Percentiles rank a stretch among this genome's conserved stretches.
Conservation (phyloP, 495 filamentous ascomycete species). For the Tuber magnatum region DNA sequence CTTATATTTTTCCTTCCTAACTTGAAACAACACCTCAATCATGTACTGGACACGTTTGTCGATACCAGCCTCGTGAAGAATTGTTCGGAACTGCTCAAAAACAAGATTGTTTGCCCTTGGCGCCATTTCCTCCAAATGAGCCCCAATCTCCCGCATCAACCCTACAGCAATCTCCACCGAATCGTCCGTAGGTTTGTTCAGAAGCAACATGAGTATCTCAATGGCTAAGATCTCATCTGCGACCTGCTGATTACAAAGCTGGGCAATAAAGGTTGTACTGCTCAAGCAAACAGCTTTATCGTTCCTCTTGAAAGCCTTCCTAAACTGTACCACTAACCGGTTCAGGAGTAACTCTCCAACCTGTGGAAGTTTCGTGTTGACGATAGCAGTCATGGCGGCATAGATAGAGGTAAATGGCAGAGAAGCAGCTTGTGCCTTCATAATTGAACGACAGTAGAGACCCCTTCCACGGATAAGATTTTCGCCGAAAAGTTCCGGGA, state of each 20-base stretch:
- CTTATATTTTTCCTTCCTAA: slow-evolving; percentile 93
- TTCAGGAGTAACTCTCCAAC: slow-evolving; percentile 86
- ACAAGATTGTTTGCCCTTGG: slow-evolving; percentile 74
- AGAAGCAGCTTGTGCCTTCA: slow-evolving; percentile 96
- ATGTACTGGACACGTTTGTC: slow-evolving; percentile 96
- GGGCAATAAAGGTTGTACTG: slow-evolving; percentile 87
- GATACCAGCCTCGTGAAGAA: slow-evolving; percentile 90
- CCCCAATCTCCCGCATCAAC: slow-evolving; percentile 79
- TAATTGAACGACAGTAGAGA: slow-evolving; percentile 86
- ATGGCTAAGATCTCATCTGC: slow-evolving; percentile 88
- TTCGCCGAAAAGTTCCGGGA: slow-evolving; percentile 89
- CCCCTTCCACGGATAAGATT: slow-evolving; percentile 87
- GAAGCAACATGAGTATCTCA: slow-evolving; percentile 77
- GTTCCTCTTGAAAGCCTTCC: slow-evolving; percentile 91
- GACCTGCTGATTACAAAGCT: slow-evolving; percentile 90
- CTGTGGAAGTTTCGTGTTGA: slow-evolving; percentile 93
- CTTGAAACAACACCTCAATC: slow-evolving; percentile 96
- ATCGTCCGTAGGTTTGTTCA: slow-evolving; percentile 93
- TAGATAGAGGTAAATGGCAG: slow-evolving; percentile 94
- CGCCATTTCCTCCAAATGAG: slow-evolving; percentile 92
- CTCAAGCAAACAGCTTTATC: slow-evolving; percentile 92
- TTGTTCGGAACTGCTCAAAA: slow-evolving; percentile 90
- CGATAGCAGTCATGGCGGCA: slow-evolving; percentile 87
- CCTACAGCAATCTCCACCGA: slow-evolving; percentile 96
- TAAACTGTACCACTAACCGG: slow-evolving; percentile 81